phyloP scores from a whole-genome alignment of 2,329 filamentous ascomycete genomes.

The Microcyclospora tardicrescens region DNA sequence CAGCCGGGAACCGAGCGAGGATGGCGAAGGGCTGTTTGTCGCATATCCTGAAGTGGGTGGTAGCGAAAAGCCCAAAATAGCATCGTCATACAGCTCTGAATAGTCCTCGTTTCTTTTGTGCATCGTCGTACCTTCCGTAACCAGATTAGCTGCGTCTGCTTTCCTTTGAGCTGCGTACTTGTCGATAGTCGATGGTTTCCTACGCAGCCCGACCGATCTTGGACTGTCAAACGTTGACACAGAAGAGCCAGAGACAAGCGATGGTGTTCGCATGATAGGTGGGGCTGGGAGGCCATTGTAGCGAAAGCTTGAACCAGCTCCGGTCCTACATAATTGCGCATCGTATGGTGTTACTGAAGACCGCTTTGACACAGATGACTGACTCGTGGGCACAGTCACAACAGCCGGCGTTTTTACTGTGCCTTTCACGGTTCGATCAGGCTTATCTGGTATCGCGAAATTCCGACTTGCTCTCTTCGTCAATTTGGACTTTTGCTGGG shows the following conservation, averaged over 20 bases:
- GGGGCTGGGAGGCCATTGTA: slow-evolving; percentile 5
- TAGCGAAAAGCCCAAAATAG: slow-evolving; percentile 17
- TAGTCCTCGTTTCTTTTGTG: slow-evolving; percentile 6
- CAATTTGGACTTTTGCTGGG: slow-evolving; percentile 15
- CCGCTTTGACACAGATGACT: slow-evolving; percentile 2
- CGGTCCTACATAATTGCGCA: slow-evolving; percentile 2
- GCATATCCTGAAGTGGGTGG: slow-evolving; percentile 2
- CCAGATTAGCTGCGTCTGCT: slow-evolving; percentile 19
- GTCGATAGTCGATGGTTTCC: slow-evolving; percentile 33
- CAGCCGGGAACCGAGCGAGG: too few species aligned
- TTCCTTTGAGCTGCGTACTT: slow-evolving; percentile 20
- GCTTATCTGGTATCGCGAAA: slow-evolving; percentile 5
- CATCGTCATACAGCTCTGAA: slow-evolving; percentile 11
- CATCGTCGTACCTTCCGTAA: slow-evolving; percentile 11
- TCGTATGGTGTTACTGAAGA: slow-evolving; percentile 5
- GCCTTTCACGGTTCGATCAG: slow-evolving; percentile 6
- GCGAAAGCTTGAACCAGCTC: slow-evolving; percentile 2
- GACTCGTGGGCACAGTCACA: slow-evolving; percentile 3
- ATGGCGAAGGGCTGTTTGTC: background rate
- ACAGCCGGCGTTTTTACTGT: slow-evolving; percentile 7
- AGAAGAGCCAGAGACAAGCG: slow-evolving; percentile 37
- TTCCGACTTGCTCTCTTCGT: slow-evolving; percentile 14
- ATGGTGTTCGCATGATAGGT: slow-evolving; percentile 29
- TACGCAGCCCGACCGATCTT: slow-evolving; percentile 29
- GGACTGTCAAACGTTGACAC: slow-evolving; percentile 35